These are phyloP conservation scores for Lactifluus hygrophoroides DNA, from an alignment of 768 basidiomycete species.

Conservation along the genomic window DNA sequence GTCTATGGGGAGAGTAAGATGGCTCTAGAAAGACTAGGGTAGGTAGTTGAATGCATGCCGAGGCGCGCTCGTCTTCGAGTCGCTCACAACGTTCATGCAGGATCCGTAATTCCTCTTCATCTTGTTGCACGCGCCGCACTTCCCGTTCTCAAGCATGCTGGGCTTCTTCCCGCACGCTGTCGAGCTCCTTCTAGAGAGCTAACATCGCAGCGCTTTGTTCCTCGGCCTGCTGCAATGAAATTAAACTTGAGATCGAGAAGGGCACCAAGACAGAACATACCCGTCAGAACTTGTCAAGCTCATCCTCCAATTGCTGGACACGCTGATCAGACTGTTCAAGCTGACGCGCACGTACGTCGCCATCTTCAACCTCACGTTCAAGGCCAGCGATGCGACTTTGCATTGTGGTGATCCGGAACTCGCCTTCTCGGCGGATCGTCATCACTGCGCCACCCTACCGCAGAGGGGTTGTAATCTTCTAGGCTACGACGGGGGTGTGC, in stretches of 20 bases:
- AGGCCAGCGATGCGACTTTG: constrained; percentile 64
- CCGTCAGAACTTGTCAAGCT: constrained; percentile 60
- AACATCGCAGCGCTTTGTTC: constrained; percentile 62
- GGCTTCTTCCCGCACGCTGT: constrained; percentile 56
- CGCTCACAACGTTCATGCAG: constrained; percentile 58
- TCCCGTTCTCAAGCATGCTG: constrained; percentile 53
- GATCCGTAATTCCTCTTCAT: constrained; percentile 63
- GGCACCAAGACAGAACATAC: constrained; percentile 33
- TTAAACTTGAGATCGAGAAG: background rate
- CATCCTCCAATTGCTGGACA: constrained; percentile 63
- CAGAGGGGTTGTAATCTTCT: constrained; percentile 36
- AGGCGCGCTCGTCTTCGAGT: constrained; percentile 53
- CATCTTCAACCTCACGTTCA: constrained; percentile 63
- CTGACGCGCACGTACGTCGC: constrained; percentile 44
- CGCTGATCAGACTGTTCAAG: constrained; percentile 49
- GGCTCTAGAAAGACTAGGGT: background rate
- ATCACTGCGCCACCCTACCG: constrained; percentile 9
- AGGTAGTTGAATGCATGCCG: constrained; percentile 26
- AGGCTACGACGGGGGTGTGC: constrained; percentile 15
- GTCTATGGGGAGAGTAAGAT: constrained; percentile 31
- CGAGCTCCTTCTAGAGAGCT: constrained; percentile 70
- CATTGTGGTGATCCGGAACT: constrained; percentile 86
- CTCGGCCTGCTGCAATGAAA: constrained; percentile 51
- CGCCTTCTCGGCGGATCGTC: constrained; percentile 69
- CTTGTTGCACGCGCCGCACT: constrained; percentile 46